Evolutionary conservation across 192 early-diverging fungal species (phyloP).

Genomic region (Kappamyces sp.): DNA sequence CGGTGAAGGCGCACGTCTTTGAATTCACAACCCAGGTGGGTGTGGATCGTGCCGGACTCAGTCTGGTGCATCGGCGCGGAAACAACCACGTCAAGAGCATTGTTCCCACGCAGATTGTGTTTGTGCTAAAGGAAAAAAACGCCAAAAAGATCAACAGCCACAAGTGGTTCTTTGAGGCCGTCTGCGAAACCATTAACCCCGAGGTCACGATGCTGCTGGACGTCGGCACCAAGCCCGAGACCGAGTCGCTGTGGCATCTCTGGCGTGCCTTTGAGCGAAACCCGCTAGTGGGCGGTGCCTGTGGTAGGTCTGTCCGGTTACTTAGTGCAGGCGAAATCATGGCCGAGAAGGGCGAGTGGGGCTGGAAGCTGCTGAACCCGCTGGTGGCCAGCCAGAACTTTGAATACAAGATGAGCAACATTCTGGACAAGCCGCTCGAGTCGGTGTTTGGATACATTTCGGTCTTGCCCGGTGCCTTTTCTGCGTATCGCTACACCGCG

Average conservation of each 20-base stretch:
- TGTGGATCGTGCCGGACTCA: conserved; percentile 28
- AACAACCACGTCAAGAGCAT: too few species aligned
- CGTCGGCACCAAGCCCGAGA: conserved; percentile 69
- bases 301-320: too few species aligned
- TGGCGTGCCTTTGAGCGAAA: conserved; percentile 71
- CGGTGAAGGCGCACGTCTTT: conserved; percentile 67
- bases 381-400: conserved; percentile 76
- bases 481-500: conserved; percentile 73
- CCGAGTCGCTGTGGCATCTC: conserved; percentile 63
- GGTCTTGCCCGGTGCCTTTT: conserved; percentile 85
- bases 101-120: conserved; percentile 67
- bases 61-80: too few species aligned
- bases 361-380: conserved; percentile 60
- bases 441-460: conserved; percentile 92
- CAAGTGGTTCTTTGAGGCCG: conserved; percentile 56
- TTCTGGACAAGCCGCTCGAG: conserved; percentile 80
- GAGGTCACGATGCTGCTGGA: conserved; percentile 52
- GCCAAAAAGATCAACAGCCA: conserved; percentile 72
- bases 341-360: conserved; percentile 56
- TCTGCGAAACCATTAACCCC: conserved; percentile 39
- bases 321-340: too few species aligned
- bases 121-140: conserved; percentile 72
- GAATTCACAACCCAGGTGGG: conserved; percentile 48
- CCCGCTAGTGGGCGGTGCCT: conserved; percentile 67
- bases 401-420: conserved; percentile 87